Evolutionary conservation across 2,329 filamentous ascomycete genomes (phyloP).

Genomic region (Pseudogymnoascus sp.): DNA sequence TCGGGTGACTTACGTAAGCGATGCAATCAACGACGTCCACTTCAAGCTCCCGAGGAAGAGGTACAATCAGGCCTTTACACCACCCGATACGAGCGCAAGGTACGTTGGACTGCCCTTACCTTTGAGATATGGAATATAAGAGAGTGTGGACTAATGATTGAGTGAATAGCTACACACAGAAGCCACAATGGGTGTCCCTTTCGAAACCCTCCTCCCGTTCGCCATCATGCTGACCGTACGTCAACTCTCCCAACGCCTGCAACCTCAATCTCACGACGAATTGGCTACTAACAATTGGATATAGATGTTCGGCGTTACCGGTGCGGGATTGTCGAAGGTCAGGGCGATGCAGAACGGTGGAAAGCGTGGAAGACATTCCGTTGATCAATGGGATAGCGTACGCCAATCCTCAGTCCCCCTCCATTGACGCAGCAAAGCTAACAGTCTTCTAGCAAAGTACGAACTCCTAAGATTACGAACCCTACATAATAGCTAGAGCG

Average conservation of each 20-base stretch:
- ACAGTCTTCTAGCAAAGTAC: constrained; percentile 30
- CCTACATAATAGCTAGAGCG: constrained; percentile 15
- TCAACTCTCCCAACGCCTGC: constrained; percentile 9
- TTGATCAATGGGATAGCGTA: constrained; percentile 36
- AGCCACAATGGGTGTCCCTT: constrained; percentile 33
- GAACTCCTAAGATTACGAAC: neutral
- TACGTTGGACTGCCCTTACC: neutral
- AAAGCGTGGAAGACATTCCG: constrained; percentile 32
- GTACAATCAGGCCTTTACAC: constrained; percentile 2
- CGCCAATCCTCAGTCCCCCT: constrained; percentile 13
- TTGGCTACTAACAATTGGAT: constrained; percentile 15
- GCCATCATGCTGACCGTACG: constrained; percentile 33
- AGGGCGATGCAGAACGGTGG: constrained; percentile 33
- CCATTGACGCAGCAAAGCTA: constrained; percentile 18
- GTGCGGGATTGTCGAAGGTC: constrained; percentile 32
- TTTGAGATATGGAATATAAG: neutral
- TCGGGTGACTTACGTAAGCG: neutral
- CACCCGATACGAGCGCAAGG: constrained; percentile 11
- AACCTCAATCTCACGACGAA: neutral
- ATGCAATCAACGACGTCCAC: constrained; percentile 12
- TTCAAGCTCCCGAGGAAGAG: constrained; percentile 3
- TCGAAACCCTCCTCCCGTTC: constrained; percentile 35
- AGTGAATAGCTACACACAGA: constrained; percentile 3
- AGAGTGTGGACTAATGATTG: neutral
- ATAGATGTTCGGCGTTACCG: constrained; percentile 35